Conservation (phyloP, 305 asterid genomes). For the Withania somnifera region DNA sequence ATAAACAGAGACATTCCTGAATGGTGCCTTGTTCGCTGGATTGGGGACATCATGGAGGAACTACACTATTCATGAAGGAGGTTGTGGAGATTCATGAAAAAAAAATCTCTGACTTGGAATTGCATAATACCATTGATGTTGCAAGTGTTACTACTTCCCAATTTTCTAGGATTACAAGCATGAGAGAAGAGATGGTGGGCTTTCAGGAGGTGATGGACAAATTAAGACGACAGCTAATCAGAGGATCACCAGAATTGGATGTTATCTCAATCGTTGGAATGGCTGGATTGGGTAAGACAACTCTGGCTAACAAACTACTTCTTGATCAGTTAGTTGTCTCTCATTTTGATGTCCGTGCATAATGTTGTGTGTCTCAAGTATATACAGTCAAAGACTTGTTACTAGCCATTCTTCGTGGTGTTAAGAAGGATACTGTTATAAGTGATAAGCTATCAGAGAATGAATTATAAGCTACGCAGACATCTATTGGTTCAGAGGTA, state of each 20-base stretch:
- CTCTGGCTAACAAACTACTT: neutral
- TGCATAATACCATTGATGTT: neutral
- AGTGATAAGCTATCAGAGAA: neutral
- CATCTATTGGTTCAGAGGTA: neutral
- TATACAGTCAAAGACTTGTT: neutral
- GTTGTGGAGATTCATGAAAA: neutral
- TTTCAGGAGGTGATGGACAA: neutral
- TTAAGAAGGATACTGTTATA: neutral
- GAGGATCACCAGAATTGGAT: neutral
- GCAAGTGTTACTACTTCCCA: neutral
- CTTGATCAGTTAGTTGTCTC: neutral
- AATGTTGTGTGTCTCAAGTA: neutral
- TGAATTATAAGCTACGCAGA: neutral
- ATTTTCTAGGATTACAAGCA: neutral
- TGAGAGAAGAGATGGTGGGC: neutral
- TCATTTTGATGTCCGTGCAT: neutral
- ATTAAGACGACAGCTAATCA: neutral
- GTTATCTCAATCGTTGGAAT: slow-evolving; percentile 1
- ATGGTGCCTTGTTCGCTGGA: neutral
- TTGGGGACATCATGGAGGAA: neutral
- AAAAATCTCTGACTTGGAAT: neutral
- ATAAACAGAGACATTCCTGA: neutral
- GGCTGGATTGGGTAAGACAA: slow-evolving; percentile 1
- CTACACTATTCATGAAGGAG: neutral
- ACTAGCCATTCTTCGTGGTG: neutral